Base-by-base conservation (phyloP, 805 yeast genomes). In the Suhomyces pyralidae region DNA sequence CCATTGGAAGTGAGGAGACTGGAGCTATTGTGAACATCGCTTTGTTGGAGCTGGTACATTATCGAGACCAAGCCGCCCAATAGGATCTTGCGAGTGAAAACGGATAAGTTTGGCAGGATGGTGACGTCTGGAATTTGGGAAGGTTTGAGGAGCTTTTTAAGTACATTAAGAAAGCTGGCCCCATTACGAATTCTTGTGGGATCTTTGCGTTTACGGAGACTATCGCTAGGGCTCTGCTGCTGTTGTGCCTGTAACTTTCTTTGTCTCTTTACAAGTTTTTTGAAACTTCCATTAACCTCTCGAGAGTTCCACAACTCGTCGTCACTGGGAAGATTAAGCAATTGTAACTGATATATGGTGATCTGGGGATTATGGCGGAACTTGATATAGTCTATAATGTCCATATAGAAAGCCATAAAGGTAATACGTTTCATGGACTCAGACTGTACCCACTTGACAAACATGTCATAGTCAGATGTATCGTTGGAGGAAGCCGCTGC, bases 381-480 rank as follows among this genome's bases (percentile, higher is more conserved):
- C 47, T 88, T 79, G 14, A 86, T 81, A 38, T 90, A 87, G 70
- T 90, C 96, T 2, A 85, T 79, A 1, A 87, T 84, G 67, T 90
- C 97, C 61, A 87, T 75, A 63, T 86, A 86, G 64, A 90, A 90
- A 12, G 96, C 90, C 83, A 88, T 82, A 53, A 85, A 82, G 0
- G 96, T 88, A 1, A 87, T 80, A 52, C 97, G 70, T 64, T 90
- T 90, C 76, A 88, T 75, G 47, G 85, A 81, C 67, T 90, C 97
- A 40, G 83, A 81, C 51, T 88, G 90, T 12, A 90, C 85, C 96
- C 96, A 90, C 75, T 68, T 77, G 60, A 81, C 82, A 79, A 61
- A 84, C 28, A 73, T 61, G 15, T 59, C 70, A 12, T 51, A 48
- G 51, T 74, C 79, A 15, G 65, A 54, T 7, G 58, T 62, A 38